Conservation (phyloP, 495 filamentous ascomycete species). For the Hypomontagnella monticulosa region DNA sequence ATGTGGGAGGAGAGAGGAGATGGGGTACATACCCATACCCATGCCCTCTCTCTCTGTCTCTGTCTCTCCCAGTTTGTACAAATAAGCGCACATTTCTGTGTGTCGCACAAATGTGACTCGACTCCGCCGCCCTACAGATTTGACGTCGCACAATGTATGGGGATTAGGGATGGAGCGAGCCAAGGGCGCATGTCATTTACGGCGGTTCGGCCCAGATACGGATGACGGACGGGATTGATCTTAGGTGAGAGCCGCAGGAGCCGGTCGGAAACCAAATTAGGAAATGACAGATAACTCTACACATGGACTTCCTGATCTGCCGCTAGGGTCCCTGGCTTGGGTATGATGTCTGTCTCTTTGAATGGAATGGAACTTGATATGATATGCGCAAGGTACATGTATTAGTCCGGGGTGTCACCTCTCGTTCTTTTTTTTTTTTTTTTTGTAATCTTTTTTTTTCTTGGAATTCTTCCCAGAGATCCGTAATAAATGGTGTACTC, state of each 20-base stretch:
- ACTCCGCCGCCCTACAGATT: neutral
- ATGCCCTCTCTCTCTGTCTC: no score
- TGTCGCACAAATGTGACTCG: conserved; percentile 30
- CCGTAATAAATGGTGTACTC: no score
- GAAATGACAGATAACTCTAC: neutral
- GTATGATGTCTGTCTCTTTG: no score
- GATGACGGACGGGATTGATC: neutral
- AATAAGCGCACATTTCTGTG: conserved; percentile 4
- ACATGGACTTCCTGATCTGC: conserved; percentile 7
- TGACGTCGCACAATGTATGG: conserved; percentile 20
- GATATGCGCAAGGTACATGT: neutral
- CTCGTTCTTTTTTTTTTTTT: no score
- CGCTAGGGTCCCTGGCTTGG: conserved; percentile 19
- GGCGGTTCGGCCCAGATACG: neutral
- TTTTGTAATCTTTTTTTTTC: no score
- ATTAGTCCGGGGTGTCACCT: no score
- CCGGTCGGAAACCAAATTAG: conserved; percentile 17
- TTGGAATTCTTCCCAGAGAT: neutral
- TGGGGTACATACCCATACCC: neutral
- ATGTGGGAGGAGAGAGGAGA: neutral
- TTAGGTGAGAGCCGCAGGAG: conserved; percentile 34
- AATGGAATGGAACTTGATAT: neutral
- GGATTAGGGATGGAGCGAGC: neutral
- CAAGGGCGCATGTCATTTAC: conserved; percentile 1
- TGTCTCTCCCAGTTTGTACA: neutral